Base-by-base conservation (phyloP, 1,139 yeast species). In the Candida pseudoviswanathii region DNA sequence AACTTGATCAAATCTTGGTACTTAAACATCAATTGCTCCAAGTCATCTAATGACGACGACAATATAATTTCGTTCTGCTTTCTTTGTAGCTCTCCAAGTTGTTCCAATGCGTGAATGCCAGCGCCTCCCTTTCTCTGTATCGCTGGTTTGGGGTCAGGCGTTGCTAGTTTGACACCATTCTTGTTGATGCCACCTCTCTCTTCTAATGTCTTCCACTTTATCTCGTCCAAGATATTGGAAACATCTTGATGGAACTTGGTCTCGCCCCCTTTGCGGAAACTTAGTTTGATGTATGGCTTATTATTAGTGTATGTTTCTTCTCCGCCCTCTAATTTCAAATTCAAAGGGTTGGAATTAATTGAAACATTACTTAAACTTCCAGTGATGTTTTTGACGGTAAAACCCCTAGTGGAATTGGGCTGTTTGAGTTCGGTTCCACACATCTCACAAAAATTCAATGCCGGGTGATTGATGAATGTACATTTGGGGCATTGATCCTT, bases 391-490 rank as follows among this genome's bases (percentile, higher is more conserved):
- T 37, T 25, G 9, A 37, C 41, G 8, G 41, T 37, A 5, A 37
- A 37, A 55, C 40, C 36, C 50, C 10, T 68, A 64, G 5, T 66
- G 30, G 4, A 50, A 43, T 25, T 36, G 2, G 31, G 10, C 2
- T 50, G 57, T 45, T 57, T 60, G 42, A 89, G 69, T 43, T 78
- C 76, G 0, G 86, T 73, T 0, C 96, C 97, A 69, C 98, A 94
- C 63, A 94, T 79, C 65, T 94, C 99, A 65, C 99, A 94, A 54
- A 74, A 77, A 44, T 77, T 71, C 73, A 94, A 71, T 3, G 89
- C 81, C 0, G 92, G 88, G 64, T 92, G 97, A 63, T 94, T 94
- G 11, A 82, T 71, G 60, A 92, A 94, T 0, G 98, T 94, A 60
- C 98, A 94, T 42, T 79, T 75, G 0, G 91, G 85, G 57, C 99